Evolutionary conservation across 805 yeast genomes (phyloP).

Genomic region (Isabelozyma pseudorhagii): DNA sequence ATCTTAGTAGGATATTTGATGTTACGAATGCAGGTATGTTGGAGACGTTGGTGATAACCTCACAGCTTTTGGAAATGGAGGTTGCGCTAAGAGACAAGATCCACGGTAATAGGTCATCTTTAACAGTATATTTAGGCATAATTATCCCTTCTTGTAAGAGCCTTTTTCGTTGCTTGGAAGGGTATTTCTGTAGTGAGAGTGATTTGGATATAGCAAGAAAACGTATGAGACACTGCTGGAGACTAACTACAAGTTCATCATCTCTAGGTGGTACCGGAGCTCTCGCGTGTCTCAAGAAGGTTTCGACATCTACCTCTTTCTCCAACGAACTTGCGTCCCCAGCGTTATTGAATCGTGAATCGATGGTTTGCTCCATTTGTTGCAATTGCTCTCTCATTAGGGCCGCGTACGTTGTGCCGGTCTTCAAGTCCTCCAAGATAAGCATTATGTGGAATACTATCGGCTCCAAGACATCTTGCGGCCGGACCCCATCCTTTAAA

Average conservation of each 20-base stretch:
- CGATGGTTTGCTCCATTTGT: neutral
- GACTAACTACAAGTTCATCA: neutral
- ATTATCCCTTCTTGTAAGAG: neutral
- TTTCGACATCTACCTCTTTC: neutral
- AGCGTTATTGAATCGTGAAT: too few relatives aligned
- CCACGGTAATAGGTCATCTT: conserved; percentile 22
- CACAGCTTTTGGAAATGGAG: conserved; percentile 29
- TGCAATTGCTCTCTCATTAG: neutral
- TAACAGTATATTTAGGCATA: neutral
- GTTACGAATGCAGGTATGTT: conserved; percentile 38
- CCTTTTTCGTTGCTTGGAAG: neutral
- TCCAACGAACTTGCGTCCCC: too few relatives aligned
- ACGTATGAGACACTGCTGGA: neutral
- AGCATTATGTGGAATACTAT: conserved; percentile 2
- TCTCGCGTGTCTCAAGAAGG: neutral
- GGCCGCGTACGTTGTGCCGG: neutral
- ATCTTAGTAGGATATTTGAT: conserved; percentile 35
- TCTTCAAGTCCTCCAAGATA: neutral
- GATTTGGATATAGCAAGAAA: neutral
- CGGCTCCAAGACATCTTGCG: conserved; percentile 1
- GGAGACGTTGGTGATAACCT: conserved; percentile 20
- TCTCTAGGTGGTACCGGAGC: neutral
- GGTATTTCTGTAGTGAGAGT: neutral
- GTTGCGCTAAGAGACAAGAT: conserved; percentile 28
- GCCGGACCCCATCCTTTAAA: neutral